Conservation (phyloP, 2,329 filamentous ascomycete genomes). For the Hypoxylon rubiginosum region DNA sequence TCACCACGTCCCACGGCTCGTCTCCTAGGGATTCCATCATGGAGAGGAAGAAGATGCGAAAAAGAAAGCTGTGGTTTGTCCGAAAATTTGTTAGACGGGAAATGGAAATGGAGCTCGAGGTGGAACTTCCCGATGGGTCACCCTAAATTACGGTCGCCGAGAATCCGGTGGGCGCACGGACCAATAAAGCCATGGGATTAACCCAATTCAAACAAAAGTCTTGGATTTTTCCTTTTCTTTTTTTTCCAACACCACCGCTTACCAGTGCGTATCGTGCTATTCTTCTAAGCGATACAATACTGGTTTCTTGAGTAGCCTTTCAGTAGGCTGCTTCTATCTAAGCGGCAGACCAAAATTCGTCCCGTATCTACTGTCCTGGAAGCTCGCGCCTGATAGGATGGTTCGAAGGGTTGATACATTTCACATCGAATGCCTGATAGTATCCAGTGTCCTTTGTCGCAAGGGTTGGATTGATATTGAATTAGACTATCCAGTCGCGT, state of each 20-base stretch:
- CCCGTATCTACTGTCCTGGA: slow-evolving; percentile 93
- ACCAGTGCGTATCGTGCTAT: slow-evolving; percentile 47
- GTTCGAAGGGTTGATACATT: slow-evolving; percentile 86
- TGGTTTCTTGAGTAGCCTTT: slow-evolving; percentile 50
- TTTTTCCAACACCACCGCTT: slow-evolving; percentile 49
- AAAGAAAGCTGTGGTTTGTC: slow-evolving; percentile 14
- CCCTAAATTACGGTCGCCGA: slow-evolving; percentile 5
- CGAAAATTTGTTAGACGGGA: slow-evolving; percentile 42
- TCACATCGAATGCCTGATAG: slow-evolving; percentile 1
- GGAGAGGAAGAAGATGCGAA: slow-evolving; percentile 35
- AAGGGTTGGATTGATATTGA: neutral
- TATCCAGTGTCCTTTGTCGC: neutral
- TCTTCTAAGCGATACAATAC: slow-evolving; percentile 51
- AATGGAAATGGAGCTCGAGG: slow-evolving; percentile 22
- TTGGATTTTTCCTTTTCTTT: slow-evolving; percentile 36
- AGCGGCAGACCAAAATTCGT: slow-evolving; percentile 62
- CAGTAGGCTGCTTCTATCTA: slow-evolving; percentile 51
- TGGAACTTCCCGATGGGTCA: slow-evolving; percentile 18
- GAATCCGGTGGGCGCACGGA: slow-evolving; percentile 18
- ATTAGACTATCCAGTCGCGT: neutral
- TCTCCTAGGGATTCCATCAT: slow-evolving; percentile 81
- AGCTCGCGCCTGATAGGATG: slow-evolving; percentile 78
- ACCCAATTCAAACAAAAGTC: neutral
- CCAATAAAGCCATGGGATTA: slow-evolving; percentile 17
- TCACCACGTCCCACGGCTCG: slow-evolving; percentile 82